Evolutionary conservation across 208 protist genomes (phyloP), one percentile per base, ranked within the genome.

Genomic region (Wallacemonas sp.): DNA sequence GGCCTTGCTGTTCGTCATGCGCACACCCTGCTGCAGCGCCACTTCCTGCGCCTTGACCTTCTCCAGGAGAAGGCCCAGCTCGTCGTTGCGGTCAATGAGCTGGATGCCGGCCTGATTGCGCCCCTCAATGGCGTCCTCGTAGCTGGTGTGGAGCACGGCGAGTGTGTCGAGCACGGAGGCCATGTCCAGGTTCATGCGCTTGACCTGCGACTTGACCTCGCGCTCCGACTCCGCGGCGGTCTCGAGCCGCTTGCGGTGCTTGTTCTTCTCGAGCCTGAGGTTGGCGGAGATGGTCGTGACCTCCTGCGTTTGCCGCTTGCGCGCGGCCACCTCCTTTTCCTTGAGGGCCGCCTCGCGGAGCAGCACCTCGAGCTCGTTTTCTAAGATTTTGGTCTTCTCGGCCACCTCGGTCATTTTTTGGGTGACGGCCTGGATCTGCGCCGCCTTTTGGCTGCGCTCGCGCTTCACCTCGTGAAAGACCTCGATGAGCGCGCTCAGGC

Each of bases 1-100:
- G 2, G 85, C 67, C 28, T 91, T 86, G 26, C 80, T 70, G 54
- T 85, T 89, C 2, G 96, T 87, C 81, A 94, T 84, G 16, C 57
- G 42, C 52, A 95, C 81, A 29, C 97, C 97, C 31, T 97, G 81
- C 29, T 74, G 73, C 23, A 98, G 82, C 38, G 93, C 92, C 54
- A 74, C 68, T 62, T 98, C 94, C 74, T 98, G 93, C 2, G 97
- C 85, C 65, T 97, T 98, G 8, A 89, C 74, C 64, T 98, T 97
- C 68, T 98, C 95, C 64, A 95, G 78, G 28, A 98, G 79, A 33
- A 98, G 96, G 67, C 90, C 95, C 20, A 98, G 82, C 76, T 98
- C 95, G 72, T 98, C 96, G 74, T 98, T 98, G 41, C 95, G 83
- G 72, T 99, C 97, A 71, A 99, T 96, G 31, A 99, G 81, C 72